These are phyloP conservation scores for Albugo laibachii DNA, from an alignment of 352 stramenopile genomes.

Conservation along the genomic window DNA sequence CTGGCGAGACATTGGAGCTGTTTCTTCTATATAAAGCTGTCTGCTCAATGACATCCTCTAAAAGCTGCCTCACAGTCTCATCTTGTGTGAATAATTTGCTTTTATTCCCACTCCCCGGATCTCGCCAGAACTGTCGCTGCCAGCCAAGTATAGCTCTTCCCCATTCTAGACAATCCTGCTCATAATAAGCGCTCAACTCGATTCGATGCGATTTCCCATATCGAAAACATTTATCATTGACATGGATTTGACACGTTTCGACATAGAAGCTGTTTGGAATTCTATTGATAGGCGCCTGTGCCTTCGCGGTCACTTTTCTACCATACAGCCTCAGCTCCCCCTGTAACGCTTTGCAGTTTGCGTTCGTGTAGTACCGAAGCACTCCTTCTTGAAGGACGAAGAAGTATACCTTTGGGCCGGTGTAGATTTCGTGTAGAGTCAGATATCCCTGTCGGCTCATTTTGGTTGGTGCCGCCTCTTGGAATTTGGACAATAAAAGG, in stretches of 20 bases:
- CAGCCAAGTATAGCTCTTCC: constrained; percentile 74
- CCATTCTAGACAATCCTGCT: constrained; percentile 52
- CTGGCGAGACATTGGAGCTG: too few species aligned
- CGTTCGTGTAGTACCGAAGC: constrained; percentile 48
- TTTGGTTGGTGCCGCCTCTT: background rate
- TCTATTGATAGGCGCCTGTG: constrained; percentile 41
- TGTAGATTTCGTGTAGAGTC: constrained; percentile 41
- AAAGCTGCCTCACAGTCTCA: too few species aligned
- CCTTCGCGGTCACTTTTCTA: constrained; percentile 56
- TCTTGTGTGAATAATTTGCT: too few species aligned
- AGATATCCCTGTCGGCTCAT: constrained; percentile 79
- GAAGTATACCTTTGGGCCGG: constrained; percentile 53
- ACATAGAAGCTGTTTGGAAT: constrained; percentile 59
- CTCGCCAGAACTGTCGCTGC: constrained; percentile 74
- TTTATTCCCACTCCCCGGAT: constrained; percentile 12
- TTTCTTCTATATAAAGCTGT: too few species aligned
- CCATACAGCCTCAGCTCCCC: constrained; percentile 45
- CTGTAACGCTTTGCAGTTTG: constrained; percentile 40
- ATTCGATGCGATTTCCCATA: constrained; percentile 33
- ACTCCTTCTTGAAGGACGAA: constrained; percentile 53
- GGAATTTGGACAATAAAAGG: too few species aligned
- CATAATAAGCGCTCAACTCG: constrained; percentile 46
- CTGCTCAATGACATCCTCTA: too few species aligned
- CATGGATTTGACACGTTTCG: constrained; percentile 48
- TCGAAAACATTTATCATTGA: constrained; percentile 38